phyloP scores from a whole-genome alignment of 345 rosid species.

The Jatropha curcas region DNA sequence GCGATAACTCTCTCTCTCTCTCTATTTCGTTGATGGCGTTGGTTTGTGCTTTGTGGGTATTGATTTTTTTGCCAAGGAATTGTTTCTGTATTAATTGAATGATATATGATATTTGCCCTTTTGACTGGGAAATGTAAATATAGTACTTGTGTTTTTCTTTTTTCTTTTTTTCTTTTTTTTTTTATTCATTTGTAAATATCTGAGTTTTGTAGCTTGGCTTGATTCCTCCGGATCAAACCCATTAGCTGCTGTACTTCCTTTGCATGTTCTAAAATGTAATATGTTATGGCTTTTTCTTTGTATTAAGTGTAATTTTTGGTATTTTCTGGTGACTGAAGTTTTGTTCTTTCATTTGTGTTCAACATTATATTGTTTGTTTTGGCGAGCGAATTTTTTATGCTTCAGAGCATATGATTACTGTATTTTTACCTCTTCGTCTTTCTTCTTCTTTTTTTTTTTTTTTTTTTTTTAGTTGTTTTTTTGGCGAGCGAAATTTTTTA shows the following conservation, averaged over 20 bases:
- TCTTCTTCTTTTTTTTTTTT: too few relatives aligned
- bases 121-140: not conserved
- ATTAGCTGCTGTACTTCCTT: not conserved
- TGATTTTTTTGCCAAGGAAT: not conserved
- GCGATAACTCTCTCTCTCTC: not conserved
- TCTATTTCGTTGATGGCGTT: not conserved
- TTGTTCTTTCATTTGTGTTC: not conserved
- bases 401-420: not conserved
- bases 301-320: too few relatives aligned
- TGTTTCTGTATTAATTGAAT: not conserved
- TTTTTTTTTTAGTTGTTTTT: too few relatives aligned
- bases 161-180: not conserved
- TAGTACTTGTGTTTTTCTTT: not conserved
- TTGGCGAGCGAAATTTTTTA: too few relatives aligned
- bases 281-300: not conserved
- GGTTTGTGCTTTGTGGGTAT: slow-evolving; percentile 6
- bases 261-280: not conserved
- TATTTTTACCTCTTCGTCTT: too few relatives aligned
- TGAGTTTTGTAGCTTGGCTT: not conserved
- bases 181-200: not conserved
- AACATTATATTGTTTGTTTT: not conserved
- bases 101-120: not conserved
- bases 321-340: not conserved
- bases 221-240: not conserved
- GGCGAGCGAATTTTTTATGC: not conserved